phyloP scores from a whole-genome alignment of 1,139 yeast genomes.

The Hyphopichia fennica region DNA sequence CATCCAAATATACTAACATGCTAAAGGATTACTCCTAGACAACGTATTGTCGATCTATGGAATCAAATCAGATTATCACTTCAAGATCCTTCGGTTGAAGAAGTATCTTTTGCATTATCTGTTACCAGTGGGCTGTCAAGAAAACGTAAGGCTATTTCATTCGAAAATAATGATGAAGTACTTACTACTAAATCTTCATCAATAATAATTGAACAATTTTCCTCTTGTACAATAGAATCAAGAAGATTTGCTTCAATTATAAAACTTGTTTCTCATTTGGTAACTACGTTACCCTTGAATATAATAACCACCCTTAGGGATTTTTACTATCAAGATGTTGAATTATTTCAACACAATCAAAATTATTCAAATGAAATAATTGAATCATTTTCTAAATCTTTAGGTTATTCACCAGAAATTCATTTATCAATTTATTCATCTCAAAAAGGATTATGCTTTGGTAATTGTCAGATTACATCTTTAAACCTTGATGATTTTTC shows the following conservation, averaged over 20 bases:
- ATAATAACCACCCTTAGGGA: slow-evolving; percentile 56
- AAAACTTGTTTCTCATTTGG: slow-evolving; percentile 7
- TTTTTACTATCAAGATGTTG: slow-evolving; percentile 63
- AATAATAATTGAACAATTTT: not conserved
- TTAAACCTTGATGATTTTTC: not conserved
- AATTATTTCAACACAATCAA: slow-evolving; percentile 49
- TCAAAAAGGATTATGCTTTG: slow-evolving; percentile 62
- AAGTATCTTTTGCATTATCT: not conserved
- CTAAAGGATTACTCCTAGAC: not conserved
- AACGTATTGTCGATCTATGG: not conserved
- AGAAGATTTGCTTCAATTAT: slow-evolving; percentile 13
- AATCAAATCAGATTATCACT: not conserved
- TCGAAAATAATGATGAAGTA: too few relatives aligned
- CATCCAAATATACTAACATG: not conserved
- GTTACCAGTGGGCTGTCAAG: too few relatives aligned
- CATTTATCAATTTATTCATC: slow-evolving; percentile 54
- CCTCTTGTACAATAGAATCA: not conserved
- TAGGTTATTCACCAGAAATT: slow-evolving; percentile 18
- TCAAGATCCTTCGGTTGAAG: not conserved
- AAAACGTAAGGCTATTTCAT: not conserved
- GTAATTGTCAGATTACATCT: slow-evolving; percentile 22
- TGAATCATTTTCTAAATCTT: slow-evolving; percentile 27
- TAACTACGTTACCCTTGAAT: slow-evolving; percentile 3
- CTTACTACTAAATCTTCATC: not conserved
- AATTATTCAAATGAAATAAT: slow-evolving; percentile 41